These are phyloP conservation scores for Apiospora aurea DNA, from an alignment of 2,329 filamentous ascomycete species.

Conservation along the genomic window DNA sequence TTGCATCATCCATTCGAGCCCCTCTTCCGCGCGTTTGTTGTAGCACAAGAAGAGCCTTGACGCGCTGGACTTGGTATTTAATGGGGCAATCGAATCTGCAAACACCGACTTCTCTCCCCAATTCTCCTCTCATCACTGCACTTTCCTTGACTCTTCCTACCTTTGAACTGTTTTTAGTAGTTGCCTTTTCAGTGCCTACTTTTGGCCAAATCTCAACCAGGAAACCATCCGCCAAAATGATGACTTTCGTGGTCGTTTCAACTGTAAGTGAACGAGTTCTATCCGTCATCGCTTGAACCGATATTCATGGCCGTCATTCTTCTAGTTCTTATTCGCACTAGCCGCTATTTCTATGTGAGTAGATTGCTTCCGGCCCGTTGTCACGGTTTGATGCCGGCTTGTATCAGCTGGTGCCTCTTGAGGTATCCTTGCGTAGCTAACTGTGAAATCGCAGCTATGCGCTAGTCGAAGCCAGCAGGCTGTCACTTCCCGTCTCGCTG, in stretches of 20 bases:
- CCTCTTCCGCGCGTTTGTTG: background rate
- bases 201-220: background rate
- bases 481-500: conserved; percentile 41
- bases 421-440: background rate
- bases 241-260: background rate
- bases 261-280: background rate
- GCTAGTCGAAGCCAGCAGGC: conserved; percentile 37
- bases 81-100: background rate
- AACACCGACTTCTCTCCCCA: background rate
- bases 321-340: conserved; percentile 1
- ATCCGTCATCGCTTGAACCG: background rate
- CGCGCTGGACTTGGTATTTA: background rate
- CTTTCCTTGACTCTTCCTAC: background rate
- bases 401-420: background rate
- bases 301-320: background rate
- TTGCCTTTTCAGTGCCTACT: background rate
- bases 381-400: background rate
- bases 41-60: background rate
- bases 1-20: conserved; percentile 10
- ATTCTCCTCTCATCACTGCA: background rate
- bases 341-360: background rate
- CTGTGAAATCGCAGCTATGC: conserved; percentile 34
- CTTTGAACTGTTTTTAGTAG: background rate
- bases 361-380: background rate
- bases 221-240: background rate